Evolutionary conservation across 768 basidiomycete species (phyloP).

Genomic region (Podaxis sp.): DNA sequence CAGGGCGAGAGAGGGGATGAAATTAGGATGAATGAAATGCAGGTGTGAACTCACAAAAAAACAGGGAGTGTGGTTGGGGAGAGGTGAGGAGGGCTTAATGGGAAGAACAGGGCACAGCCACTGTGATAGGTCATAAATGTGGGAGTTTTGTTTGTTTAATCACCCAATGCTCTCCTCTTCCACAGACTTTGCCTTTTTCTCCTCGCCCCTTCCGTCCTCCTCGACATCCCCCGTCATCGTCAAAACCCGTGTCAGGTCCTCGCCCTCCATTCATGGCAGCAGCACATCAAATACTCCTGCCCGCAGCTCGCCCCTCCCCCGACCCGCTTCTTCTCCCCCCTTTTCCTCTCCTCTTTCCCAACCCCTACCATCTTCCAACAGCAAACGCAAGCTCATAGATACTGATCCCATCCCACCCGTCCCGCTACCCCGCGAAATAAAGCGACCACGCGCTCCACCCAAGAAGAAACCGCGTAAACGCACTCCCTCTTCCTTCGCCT

Average conservation of each 20-base stretch:
- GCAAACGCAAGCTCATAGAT: conserved; percentile 37
- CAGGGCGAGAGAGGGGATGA: background rate
- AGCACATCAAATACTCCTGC: conserved; percentile 1
- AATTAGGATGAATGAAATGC: background rate
- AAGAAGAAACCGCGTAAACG: conserved; percentile 32
- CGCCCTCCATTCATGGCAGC: background rate
- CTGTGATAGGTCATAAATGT: conserved; percentile 11
- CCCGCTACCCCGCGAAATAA: conserved; percentile 37
- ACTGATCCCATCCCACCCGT: conserved; percentile 15
- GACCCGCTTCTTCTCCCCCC: conserved; percentile 19
- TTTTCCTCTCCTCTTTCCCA: conserved; percentile 29
- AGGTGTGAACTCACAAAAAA: background rate
- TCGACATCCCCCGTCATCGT: conserved; percentile 14
- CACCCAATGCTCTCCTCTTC: conserved; percentile 23
- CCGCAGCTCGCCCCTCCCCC: conserved; percentile 19
- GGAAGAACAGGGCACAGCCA: conserved; percentile 16
- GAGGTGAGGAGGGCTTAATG: background rate
- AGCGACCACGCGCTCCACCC: conserved; percentile 35
- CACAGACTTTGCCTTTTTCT: conserved; percentile 22
- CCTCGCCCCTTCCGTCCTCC: conserved; percentile 21
- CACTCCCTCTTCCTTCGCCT: conserved; percentile 33
- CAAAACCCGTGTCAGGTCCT: conserved; percentile 12
- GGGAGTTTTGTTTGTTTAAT: background rate
- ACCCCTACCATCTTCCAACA: conserved; percentile 21
- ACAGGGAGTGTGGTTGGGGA: background rate